These are phyloP conservation scores for Avena atlantica DNA, from an alignment of 176 grass and related monocot species.

Conservation along the genomic window DNA sequence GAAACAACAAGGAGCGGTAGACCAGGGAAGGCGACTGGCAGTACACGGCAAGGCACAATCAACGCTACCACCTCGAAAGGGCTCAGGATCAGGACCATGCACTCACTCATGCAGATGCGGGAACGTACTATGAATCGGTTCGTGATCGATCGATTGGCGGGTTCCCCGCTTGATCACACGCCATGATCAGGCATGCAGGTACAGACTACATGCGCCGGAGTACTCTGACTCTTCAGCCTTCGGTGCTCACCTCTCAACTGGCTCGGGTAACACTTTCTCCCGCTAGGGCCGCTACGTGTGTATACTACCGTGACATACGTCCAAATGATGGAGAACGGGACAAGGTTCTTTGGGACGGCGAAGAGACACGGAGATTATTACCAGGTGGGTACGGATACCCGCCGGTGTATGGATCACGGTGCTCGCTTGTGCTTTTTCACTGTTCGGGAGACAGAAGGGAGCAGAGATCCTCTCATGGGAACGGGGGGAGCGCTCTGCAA, in stretches of 20 bases:
- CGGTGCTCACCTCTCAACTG: too few species aligned
- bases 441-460: not conserved
- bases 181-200: too few species aligned
- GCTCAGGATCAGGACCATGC: not conserved
- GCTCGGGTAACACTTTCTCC: too few species aligned
- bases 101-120: not conserved
- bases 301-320: too few species aligned
- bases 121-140: not conserved
- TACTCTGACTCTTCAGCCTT: too few species aligned
- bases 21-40: not conserved
- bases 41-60: slow-evolving; percentile 22
- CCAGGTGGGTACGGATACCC: not conserved
- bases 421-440: slow-evolving; percentile 3
- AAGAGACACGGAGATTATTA: not conserved
- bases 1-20: not conserved
- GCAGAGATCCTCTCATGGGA: not conserved
- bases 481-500: slow-evolving; percentile 1
- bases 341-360: not conserved
- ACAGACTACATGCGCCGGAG: too few species aligned
- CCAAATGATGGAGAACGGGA: not conserved
- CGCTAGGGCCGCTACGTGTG: too few species aligned
- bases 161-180: too few species aligned
- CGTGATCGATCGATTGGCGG: not conserved
- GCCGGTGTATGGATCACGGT: not conserved
- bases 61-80: not conserved